These are phyloP conservation scores for Zoysia japonica DNA, from an alignment of 176 grass and related monocot genomes.

Conservation along the genomic window DNA sequence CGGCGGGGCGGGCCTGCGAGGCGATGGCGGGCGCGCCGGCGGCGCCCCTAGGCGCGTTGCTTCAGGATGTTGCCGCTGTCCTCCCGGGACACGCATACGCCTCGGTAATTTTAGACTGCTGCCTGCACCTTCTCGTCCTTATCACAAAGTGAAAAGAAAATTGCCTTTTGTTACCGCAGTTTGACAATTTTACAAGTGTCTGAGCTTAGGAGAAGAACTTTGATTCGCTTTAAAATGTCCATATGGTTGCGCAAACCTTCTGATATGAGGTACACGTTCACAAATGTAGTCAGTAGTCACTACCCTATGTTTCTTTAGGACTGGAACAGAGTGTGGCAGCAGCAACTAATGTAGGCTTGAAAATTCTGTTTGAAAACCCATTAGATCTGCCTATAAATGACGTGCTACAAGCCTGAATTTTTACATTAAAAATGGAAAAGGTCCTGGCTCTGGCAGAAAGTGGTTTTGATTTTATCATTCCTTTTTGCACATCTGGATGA, in stretches of 20 bases:
- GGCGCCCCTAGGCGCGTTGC: constrained; percentile 61
- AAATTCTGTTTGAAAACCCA: background rate
- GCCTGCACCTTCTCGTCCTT: background rate
- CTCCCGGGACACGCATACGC: constrained; percentile 91
- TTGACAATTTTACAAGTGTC: background rate
- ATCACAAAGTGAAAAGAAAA: background rate
- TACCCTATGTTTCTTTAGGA: background rate
- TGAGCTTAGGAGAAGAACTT: background rate
- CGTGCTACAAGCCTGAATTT: background rate
- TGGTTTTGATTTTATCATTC: background rate
- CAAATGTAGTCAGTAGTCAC: background rate
- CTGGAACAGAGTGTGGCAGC: background rate
- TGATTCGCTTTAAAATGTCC: background rate
- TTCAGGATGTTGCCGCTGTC: constrained; percentile 41
- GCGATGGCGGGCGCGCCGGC: constrained; percentile 23
- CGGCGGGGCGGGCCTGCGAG: constrained; percentile 45
- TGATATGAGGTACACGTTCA: background rate
- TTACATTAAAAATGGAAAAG: background rate
- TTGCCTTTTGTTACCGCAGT: background rate
- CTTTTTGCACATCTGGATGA: no score
- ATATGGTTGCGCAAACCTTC: background rate
- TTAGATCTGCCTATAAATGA: background rate
- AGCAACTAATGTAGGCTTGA: background rate
- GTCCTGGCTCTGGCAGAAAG: background rate
- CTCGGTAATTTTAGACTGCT: constrained; percentile 53